Evolutionary conservation across 2,329 filamentous ascomycete species (phyloP).

Genomic region (Pseudocercospora fijiensis): DNA sequence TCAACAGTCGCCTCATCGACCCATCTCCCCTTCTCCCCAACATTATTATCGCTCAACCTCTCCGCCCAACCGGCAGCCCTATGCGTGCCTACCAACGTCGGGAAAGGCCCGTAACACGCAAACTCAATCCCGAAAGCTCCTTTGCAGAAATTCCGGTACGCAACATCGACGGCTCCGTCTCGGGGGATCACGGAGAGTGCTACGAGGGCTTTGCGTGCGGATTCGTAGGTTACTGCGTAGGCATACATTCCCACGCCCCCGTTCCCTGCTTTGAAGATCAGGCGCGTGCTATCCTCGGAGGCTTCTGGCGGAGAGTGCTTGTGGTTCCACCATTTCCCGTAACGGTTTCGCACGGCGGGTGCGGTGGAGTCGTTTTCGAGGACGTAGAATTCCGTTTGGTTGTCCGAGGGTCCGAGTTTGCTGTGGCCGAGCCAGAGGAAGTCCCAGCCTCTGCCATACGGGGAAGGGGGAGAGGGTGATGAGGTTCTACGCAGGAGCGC

Average conservation of each 20-base stretch:
- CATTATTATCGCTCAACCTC: not conserved
- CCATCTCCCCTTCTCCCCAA: not conserved
- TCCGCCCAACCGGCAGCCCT: not conserved
- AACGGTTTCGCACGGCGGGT: not conserved
- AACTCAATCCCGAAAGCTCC: not conserved
- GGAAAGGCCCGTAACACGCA: not conserved
- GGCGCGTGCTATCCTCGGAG: not conserved
- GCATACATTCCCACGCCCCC: not conserved
- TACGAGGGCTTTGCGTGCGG: not conserved
- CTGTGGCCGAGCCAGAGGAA: conserved; percentile 11
- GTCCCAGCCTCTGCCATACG: conserved; percentile 5
- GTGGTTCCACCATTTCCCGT: not conserved
- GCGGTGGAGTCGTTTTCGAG: conserved; percentile 2
- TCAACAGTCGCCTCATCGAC: not conserved
- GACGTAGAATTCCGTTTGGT: conserved; percentile 1
- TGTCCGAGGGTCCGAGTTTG: not conserved
- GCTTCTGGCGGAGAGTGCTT: not conserved
- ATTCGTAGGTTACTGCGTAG: conserved; percentile 6
- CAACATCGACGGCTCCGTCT: not conserved
- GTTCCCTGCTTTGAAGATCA: not conserved
- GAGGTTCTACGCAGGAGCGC: not conserved
- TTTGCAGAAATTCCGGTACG: not conserved
- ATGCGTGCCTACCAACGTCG: not conserved
- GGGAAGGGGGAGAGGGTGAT: not conserved
- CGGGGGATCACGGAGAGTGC: not conserved